Percentiles rank a stretch among this genome's conserved stretches.
These are phyloP conservation scores for Beverwykella pulmonaria DNA, from an alignment of 495 filamentous ascomycete genomes.

Conservation along the genomic window DNA sequence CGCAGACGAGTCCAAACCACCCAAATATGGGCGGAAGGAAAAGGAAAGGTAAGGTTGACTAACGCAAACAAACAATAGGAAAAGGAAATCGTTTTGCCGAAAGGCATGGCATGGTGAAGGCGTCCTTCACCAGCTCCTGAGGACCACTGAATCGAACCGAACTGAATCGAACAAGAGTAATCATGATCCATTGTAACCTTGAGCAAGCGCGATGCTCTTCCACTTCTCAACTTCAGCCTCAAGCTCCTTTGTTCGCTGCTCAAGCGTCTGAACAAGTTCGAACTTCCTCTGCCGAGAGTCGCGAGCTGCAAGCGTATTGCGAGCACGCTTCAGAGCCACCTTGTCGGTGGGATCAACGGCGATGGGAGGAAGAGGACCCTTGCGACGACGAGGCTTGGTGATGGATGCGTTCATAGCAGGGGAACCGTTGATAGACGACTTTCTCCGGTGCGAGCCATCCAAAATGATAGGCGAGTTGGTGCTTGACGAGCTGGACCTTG, in stretches of 20 bases:
- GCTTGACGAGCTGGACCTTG: constrained; percentile 38
- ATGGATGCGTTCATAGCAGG: constrained; percentile 61
- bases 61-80: constrained; percentile 13
- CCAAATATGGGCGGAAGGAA: background rate
- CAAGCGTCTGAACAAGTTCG: constrained; percentile 65
- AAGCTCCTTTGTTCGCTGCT: constrained; percentile 55
- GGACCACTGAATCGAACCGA: constrained; percentile 15
- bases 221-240: constrained; percentile 56
- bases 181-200: constrained; percentile 30
- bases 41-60: background rate
- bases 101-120: constrained; percentile 16
- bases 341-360: constrained; percentile 70
- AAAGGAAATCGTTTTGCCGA: constrained; percentile 26
- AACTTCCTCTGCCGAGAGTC: constrained; percentile 89
- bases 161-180: constrained; percentile 6
- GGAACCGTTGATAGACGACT: constrained; percentile 46
- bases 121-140: constrained; percentile 34
- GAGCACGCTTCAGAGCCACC: constrained; percentile 84
- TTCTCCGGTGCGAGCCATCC: constrained; percentile 50
- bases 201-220: constrained; percentile 43
- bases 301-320: constrained; percentile 92
- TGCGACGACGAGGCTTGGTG: constrained; percentile 66
- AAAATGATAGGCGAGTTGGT: constrained; percentile 32
- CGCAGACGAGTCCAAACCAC: constrained; percentile 12
- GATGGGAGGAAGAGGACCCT: constrained; percentile 82